phyloP scores from a whole-genome alignment of 2,329 filamentous ascomycete genomes.

The Macrophomina tecta region DNA sequence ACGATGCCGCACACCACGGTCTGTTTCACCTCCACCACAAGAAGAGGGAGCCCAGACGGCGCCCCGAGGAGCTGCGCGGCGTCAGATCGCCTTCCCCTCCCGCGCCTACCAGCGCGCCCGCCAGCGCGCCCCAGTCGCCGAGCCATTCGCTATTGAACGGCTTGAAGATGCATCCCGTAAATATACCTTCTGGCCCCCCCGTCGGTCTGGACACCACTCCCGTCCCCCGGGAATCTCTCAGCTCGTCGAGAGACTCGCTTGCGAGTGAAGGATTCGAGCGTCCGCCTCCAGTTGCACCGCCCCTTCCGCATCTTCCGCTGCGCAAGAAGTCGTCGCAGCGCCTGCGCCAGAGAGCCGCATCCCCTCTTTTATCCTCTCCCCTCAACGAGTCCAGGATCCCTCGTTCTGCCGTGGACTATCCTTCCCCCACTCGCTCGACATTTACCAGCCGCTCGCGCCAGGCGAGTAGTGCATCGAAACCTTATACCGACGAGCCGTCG shows the following conservation, averaged over 20 bases:
- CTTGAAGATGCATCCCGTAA: conserved; percentile 25
- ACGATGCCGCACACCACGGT: conserved; percentile 10
- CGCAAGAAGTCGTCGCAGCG: conserved; percentile 43
- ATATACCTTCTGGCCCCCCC: conserved; percentile 20
- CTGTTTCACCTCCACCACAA: conserved; percentile 25
- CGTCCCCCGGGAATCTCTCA: conserved; percentile 16
- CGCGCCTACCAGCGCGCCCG: conserved; percentile 23
- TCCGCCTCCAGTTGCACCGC: conserved; percentile 29
- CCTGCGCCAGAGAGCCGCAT: conserved; percentile 31
- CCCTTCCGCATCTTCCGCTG: conserved; percentile 45
- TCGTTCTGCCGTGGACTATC: conserved; percentile 29
- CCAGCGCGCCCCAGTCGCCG: conserved; percentile 27
- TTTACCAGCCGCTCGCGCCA: conserved; percentile 36
- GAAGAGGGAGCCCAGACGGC: conserved; percentile 19
- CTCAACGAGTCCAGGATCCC: conserved; percentile 24
- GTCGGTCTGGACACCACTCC: conserved; percentile 7
- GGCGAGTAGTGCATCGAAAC: conserved; percentile 27
- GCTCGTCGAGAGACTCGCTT: conserved; percentile 23
- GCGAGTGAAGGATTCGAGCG: conserved; percentile 23
- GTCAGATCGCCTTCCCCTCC: conserved; percentile 11
- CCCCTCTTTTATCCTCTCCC: conserved; percentile 27
- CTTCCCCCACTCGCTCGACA: conserved; percentile 36
- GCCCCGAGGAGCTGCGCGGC: conserved; percentile 19
- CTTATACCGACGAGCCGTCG: conserved; percentile 25
- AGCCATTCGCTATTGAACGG: conserved; percentile 25